These are phyloP conservation scores for Emiliania huxleyi DNA, from an alignment of 78 protist genomes.

Conservation along the genomic window DNA sequence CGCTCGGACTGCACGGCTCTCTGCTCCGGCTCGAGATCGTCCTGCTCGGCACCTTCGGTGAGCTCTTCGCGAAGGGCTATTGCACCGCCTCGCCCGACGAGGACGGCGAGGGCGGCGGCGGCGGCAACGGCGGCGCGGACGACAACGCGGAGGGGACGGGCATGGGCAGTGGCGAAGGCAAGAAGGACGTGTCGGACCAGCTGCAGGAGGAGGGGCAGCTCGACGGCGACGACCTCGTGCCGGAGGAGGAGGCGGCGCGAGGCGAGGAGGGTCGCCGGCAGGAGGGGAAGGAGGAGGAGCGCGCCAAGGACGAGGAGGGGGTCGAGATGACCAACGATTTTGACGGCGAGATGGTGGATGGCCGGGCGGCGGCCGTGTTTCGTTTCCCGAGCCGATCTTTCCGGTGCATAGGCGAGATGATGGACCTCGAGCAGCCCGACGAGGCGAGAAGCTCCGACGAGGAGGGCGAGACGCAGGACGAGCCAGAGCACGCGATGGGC, in stretches of 20 bases:
- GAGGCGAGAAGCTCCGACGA: conserved; percentile 49
- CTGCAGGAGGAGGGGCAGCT: conserved; percentile 77
- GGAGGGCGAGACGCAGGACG: conserved; percentile 32
- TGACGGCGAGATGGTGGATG: conserved; percentile 87
- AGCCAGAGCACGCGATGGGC: conserved; percentile 71
- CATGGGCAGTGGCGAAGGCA: conserved; percentile 84
- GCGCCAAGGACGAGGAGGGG: conserved; percentile 9
- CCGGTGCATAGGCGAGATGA: too few species aligned
- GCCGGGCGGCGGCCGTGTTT: too few species aligned
- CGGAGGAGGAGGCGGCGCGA: background rate
- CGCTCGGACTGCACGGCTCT: background rate
- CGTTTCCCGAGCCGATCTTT: too few species aligned
- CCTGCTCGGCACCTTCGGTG: conserved; percentile 47
- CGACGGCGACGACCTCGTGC: conserved; percentile 34
- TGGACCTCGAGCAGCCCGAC: conserved; percentile 61
- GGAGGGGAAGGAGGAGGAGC: conserved; percentile 23
- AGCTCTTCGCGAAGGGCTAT: conserved; percentile 65
- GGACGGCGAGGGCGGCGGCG: conserved; percentile 52
- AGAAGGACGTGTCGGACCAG: conserved; percentile 76
- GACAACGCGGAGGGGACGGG: conserved; percentile 73
- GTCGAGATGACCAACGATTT: conserved; percentile 83
- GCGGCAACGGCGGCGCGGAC: conserved; percentile 36
- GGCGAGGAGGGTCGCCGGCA: conserved; percentile 34
- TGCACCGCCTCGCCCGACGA: conserved; percentile 56
- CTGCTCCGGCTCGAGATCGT: conserved; percentile 49